Evolutionary conservation across 73 alveolate species (phyloP).

Genomic region (Durusdinium trenchii): DNA sequence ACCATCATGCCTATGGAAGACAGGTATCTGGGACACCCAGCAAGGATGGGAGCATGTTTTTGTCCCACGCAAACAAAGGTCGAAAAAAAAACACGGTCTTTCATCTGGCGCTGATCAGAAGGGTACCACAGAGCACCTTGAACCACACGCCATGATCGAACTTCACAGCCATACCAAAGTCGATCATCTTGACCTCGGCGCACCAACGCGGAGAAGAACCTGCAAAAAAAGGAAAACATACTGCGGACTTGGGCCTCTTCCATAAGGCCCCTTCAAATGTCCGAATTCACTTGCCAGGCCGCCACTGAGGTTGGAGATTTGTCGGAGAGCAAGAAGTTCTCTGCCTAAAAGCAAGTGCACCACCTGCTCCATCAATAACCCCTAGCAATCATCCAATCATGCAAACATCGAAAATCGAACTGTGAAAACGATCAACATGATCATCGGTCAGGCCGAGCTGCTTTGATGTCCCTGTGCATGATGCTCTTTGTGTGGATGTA

Average conservation of each 20-base stretch:
- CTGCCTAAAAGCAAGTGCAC: slow-evolving; percentile 92
- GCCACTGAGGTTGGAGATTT: slow-evolving; percentile 84
- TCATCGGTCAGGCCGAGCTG: neutral
- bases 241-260: neutral
- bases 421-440: neutral
- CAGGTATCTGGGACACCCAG: too few relatives aligned
- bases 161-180: slow-evolving; percentile 96
- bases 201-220: neutral
- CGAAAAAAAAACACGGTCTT: neutral
- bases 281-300: neutral
- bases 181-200: slow-evolving; percentile 95
- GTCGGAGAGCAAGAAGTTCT: slow-evolving; percentile 95
- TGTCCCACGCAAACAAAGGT: neutral
- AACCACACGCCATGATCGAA: slow-evolving; percentile 53
- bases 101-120: neutral
- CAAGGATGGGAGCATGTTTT: too few relatives aligned
- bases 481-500: slow-evolving; percentile 82
- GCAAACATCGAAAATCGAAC: neutral
- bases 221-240: neutral
- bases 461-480: slow-evolving; percentile 94
- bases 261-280: neutral
- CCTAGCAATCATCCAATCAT: neutral
- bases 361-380: neutral
- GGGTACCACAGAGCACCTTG: neutral
- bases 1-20: too few relatives aligned